A percentile compares a stretch with the other conserved stretches of the same genome.
Evolutionary conservation across 305 asterid species (phyloP).

Genomic region (Fraxinus angustifolia): DNA sequence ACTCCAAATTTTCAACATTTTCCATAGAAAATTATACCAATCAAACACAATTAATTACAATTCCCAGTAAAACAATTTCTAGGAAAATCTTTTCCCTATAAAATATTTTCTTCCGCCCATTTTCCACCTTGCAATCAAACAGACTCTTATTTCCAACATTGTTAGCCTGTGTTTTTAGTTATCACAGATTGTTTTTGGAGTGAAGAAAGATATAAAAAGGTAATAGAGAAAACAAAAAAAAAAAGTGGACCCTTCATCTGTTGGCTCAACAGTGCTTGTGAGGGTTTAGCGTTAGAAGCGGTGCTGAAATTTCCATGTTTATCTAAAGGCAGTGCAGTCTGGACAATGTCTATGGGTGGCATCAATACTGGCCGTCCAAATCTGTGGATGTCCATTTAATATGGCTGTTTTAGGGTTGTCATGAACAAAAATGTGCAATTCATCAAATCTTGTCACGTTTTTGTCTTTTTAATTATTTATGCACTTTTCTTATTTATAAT

Average conservation of each 20-base stretch:
- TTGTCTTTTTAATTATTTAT: no score
- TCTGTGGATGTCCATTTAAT: not conserved
- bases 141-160: not conserved
- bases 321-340: not conserved
- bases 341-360: not conserved
- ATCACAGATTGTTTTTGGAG: not conserved
- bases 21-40: no score
- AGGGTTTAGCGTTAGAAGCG: not conserved
- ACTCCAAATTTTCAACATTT: no score
- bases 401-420: not conserved
- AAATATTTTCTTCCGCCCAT: no score
- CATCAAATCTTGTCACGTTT: not conserved
- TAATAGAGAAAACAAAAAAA: not conserved
- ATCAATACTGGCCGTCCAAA: not conserved
- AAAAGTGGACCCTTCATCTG: not conserved
- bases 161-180: no score
- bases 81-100: no score
- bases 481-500: no score
- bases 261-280: not conserved
- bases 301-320: not conserved
- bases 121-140: no score
- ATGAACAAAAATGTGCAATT: not conserved
- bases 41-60: no score
- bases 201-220: not conserved
- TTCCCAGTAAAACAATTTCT: no score